Conservation (phyloP, 2,329 filamentous ascomycete species). For the Fusarium agapanthi region DNA sequence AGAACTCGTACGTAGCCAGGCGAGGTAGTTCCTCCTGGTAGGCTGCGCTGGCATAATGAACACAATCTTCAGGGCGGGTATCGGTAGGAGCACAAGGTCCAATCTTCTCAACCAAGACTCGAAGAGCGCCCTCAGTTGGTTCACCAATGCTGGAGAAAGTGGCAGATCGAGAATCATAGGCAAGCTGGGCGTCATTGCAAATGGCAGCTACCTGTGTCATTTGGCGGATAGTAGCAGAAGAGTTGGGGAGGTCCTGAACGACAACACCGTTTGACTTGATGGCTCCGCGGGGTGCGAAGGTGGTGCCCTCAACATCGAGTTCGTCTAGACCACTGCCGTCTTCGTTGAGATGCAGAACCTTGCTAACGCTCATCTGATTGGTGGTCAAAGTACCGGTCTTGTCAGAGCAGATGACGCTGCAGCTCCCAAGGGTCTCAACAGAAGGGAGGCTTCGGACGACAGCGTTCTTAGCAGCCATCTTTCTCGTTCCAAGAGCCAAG, state of each 20-base stretch:
- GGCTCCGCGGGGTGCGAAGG: constrained; percentile 83
- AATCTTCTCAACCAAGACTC: constrained; percentile 92
- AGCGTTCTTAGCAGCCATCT: constrained; percentile 98
- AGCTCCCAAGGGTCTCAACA: constrained; percentile 97
- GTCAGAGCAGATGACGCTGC: constrained; percentile 99
- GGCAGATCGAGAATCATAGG: constrained; percentile 79
- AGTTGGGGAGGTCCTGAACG: constrained; percentile 72
- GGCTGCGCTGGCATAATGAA: constrained; percentile 84
- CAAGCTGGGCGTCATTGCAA: constrained; percentile 88
- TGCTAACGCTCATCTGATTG: constrained; percentile 99
- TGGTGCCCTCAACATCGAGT: constrained; percentile 90
- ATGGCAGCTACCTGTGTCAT: constrained; percentile 77
- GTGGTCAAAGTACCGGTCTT: constrained; percentile 98
- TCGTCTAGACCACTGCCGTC: constrained; percentile 80
- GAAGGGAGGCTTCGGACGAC: constrained; percentile 96
- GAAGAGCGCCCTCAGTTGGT: constrained; percentile 91
- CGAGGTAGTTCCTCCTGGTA: constrained; percentile 81
- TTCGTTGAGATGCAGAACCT: constrained; percentile 83
- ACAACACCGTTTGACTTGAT: constrained; percentile 75
- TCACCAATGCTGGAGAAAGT: constrained; percentile 88
- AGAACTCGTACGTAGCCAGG: constrained; percentile 94
- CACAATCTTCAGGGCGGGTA: constrained; percentile 66
- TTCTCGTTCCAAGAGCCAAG: constrained; percentile 91
- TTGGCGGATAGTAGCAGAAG: constrained; percentile 80
- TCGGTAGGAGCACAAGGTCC: constrained; percentile 75